Evolutionary conservation across 1,284 basidiomycete genomes (phyloP), one percentile per base, ranked within the genome.

Genomic region (Inonotus hispidus): DNA sequence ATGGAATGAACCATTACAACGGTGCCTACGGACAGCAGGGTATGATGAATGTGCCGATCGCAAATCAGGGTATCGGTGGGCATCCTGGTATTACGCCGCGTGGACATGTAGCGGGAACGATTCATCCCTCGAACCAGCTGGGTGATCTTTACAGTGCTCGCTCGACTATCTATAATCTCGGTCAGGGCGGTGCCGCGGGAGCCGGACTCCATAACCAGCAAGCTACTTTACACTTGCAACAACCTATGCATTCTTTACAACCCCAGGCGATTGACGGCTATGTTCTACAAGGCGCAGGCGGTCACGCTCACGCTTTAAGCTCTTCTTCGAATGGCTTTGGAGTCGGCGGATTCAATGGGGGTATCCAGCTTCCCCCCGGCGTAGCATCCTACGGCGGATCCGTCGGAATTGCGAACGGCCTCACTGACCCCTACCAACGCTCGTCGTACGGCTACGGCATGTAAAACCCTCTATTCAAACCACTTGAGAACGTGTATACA

Each of bases 241-340:
- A 80, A 49, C 81, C 79, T 64, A 68, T 88, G 66, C 87, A 87
- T 68, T 71, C 73, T 45, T 70, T 90, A 54, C 85, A 84, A 69
- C 79, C 83, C 23, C 86, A 87, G 66, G 79, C 83, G 39, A 89
- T 92, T 66, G 89, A 91, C 69, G 82, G 83, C 68, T 91, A 90
- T 69, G 87, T 91, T 63, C 76, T 92, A 59, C 88, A 91, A 72
- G 83, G 83, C 68, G 82, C 78, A 67, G 84, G 83, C 45, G 78
- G 76, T 63, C 86, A 88, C 70, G 83, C 79, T 66, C 79, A 83
- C 58, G 80, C 77, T 43, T 65, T 88, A 60, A 80, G 82, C 64
- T 72, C 77, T 64, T 78, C 75, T 69, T 73, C 82, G 64, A 80
- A 75, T 72, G 75, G 79, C 32, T 89, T 87, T 72, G 80, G 77